Base-by-base conservation (phyloP, 164 flowering plant species). In the Magnolia kwangsiensis region DNA sequence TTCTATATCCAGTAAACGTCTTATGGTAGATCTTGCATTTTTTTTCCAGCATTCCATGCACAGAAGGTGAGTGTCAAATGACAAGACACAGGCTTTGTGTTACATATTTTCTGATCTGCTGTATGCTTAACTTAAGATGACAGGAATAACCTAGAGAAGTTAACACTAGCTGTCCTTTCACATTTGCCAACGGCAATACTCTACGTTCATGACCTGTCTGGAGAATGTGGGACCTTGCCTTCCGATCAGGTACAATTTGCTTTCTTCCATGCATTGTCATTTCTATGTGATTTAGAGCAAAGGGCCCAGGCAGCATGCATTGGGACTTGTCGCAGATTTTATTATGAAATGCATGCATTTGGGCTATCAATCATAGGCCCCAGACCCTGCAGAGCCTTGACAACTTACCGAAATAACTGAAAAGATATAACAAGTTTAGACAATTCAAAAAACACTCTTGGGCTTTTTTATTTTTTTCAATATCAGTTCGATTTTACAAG, bases 131-230 rank as follows among this genome's bases (percentile, higher is more conserved):
- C 71, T 37, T 78, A 82, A 96, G 99, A 86, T 74, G 92, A 91
- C 80, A 94, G 99, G 83, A 96, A 96, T 82, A 96, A 94, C 84
- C 84, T 94, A 86, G 99, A 96, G 74, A 96, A 94, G 88, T 85
- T 96, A 76, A 96, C 98, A 0, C 91, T 96, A 71, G 95, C 99
- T 68, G 99, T 96, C 74, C 97, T 96, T 75, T 79, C 96, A 23
- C 92, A 96, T 87, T 81, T 96, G 78, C 99, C 99, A 61, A 96
- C 99, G 72, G 98, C 98, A 13, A 81, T 94, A 72, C 82, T 96
- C 31, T 96, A 82, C 81, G 99, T 96, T 73, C 99, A 96, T 84
- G 99, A 94, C 75, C 86, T 96, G 27, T 75, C 98, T 59, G 99
- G 99, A 81, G 93, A 96, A 84, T 96, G 99, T 84, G 97, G 99